Evolutionary conservation across 148 eudicot species (phyloP).

Genomic region (Hydrangea macrophylla): DNA sequence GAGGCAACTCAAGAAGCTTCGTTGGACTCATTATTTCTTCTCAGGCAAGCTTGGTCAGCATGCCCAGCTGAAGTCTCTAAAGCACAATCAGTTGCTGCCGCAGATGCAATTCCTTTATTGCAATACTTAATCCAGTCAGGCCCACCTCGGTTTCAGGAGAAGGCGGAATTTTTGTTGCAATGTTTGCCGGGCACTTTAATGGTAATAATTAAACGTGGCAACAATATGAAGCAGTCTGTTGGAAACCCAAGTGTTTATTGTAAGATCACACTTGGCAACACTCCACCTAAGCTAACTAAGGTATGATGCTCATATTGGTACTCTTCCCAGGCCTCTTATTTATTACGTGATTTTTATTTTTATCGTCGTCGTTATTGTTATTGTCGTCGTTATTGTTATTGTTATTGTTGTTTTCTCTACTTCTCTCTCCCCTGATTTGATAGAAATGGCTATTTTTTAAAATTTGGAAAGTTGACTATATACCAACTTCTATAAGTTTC

Average conservation of each 20-base stretch:
- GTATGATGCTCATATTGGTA: slow-evolving; percentile 26
- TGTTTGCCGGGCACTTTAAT: slow-evolving; percentile 93
- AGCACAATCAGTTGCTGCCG: slow-evolving; percentile 96
- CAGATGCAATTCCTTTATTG: slow-evolving; percentile 90
- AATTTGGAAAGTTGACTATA: not conserved
- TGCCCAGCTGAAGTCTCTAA: slow-evolving; percentile 98
- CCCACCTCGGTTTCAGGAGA: slow-evolving; percentile 98
- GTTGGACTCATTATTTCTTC: slow-evolving; percentile 81
- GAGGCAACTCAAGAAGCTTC: slow-evolving; percentile 99
- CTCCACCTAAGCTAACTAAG: slow-evolving; percentile 79
- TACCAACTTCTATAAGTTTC: not conserved
- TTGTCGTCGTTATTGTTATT: not conserved
- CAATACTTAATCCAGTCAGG: slow-evolving; percentile 94
- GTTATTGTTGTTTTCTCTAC: not conserved
- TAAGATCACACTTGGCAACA: slow-evolving; percentile 93
- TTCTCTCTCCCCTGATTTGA: not conserved
- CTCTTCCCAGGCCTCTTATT: not conserved
- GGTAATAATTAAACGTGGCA: slow-evolving; percentile 88
- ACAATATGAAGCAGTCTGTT: slow-evolving; percentile 93
- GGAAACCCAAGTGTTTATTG: slow-evolving; percentile 91
- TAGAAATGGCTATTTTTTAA: not conserved
- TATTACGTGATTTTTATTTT: no score
- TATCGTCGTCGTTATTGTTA: not conserved
- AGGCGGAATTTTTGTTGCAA: slow-evolving; percentile 86
- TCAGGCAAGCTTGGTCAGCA: slow-evolving; percentile 99